Percentiles rank a stretch among this genome's conserved stretches.
Evolutionary conservation across 108 stramenopile genomes (phyloP).

Genomic region (Tribonema minus): DNA sequence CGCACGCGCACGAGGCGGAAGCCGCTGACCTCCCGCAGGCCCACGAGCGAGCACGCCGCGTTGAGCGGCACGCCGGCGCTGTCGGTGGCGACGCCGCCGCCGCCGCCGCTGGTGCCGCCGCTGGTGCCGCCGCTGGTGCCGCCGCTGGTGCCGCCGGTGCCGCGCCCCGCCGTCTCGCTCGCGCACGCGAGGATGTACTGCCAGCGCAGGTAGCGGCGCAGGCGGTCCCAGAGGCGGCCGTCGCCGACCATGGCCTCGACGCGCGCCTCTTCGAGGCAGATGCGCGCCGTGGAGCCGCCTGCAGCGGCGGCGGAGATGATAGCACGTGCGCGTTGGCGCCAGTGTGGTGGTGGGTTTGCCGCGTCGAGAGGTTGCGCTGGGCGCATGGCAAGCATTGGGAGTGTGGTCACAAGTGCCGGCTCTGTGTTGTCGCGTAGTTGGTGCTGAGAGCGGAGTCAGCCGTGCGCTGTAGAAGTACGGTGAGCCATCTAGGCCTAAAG

Average conservation of each 20-base stretch:
- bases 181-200: conserved; percentile 3
- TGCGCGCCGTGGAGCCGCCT: conserved; percentile 11
- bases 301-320: too few relatives aligned
- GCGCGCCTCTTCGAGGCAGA: neutral
- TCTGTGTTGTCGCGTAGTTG: too few relatives aligned
- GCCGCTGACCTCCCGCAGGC: conserved; percentile 13
- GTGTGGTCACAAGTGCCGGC: too few relatives aligned
- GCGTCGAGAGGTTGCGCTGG: too few relatives aligned
- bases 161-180: neutral
- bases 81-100: neutral
- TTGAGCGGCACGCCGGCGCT: neutral
- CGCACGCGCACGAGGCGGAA: conserved; percentile 47
- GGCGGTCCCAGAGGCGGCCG: conserved; percentile 4
- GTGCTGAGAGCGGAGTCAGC: too few relatives aligned
- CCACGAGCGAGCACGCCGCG: neutral
- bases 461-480: too few relatives aligned
- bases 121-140: neutral
- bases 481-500: too few relatives aligned
- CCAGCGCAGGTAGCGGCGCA: neutral
- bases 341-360: too few relatives aligned
- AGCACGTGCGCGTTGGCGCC: too few relatives aligned
- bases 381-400: too few relatives aligned
- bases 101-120: too few relatives aligned
- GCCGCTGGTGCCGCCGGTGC: neutral
- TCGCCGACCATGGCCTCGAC: neutral